Conservation (phyloP, 169 alveolate species). For the Plasmodium sp. region DNA sequence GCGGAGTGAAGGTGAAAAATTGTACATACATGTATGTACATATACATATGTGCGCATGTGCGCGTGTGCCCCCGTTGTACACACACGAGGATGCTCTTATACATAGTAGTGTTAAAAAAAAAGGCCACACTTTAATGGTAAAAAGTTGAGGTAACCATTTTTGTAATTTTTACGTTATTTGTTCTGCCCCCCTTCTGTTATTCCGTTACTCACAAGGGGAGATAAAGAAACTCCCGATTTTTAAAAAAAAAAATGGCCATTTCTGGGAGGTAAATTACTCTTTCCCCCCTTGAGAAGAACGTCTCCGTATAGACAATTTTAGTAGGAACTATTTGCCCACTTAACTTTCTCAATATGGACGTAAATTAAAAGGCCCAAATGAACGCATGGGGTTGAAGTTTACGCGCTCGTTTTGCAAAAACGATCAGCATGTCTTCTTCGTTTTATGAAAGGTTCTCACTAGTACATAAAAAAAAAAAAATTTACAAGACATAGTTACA, state of each 20-base stretch:
- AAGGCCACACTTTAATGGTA: neutral
- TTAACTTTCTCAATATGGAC: no score
- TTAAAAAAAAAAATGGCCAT: neutral
- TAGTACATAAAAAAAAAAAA: neutral
- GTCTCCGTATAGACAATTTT: no score
- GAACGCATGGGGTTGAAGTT: no score
- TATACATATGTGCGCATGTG: neutral
- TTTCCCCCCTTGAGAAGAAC: no score
- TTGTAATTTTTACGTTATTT: neutral
- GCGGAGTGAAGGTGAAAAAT: neutral
- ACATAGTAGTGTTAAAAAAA: neutral
- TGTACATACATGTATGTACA: neutral
- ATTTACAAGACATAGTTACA: neutral
- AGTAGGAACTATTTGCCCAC: no score
- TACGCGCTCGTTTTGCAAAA: no score
- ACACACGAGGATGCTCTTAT: neutral
- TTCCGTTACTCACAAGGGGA: neutral
- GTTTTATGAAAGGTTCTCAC: no score
- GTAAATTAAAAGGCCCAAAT: no score
- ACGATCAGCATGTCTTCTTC: no score
- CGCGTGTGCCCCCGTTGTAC: neutral
- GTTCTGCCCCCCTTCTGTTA: neutral
- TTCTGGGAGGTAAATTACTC: no score
- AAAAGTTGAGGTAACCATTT: neutral
- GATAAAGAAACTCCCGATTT: neutral